Conservation (phyloP, 2,329 filamentous ascomycete genomes). For the Cladosporium oxysporum region DNA sequence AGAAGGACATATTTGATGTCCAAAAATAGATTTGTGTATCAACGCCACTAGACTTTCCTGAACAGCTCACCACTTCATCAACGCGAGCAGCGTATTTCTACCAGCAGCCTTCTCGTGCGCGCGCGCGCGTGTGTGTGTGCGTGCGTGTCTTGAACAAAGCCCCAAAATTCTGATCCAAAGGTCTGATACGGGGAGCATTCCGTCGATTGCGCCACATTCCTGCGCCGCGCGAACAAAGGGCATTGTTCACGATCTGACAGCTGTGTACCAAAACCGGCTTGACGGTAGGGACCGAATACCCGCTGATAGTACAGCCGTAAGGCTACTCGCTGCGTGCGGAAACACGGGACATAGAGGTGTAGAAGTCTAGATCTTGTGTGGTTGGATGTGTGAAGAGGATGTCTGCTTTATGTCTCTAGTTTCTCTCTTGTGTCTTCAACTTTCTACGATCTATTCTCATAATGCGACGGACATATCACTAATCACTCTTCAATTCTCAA, state of each 20-base stretch:
- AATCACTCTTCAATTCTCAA: not conserved
- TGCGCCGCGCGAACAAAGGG: not conserved
- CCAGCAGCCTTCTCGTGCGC: too few species aligned
- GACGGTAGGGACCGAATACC: not conserved
- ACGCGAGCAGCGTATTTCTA: too few species aligned
- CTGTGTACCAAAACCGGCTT: not conserved
- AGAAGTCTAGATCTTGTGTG: not conserved
- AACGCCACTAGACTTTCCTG: not conserved
- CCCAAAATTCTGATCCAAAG: not conserved
- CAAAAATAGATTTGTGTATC: not conserved
- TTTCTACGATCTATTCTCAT: not conserved
- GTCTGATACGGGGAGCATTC: not conserved
- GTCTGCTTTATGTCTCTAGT: not conserved
- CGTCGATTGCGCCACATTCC: not conserved
- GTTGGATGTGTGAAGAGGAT: not conserved
- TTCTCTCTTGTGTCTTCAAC: not conserved
- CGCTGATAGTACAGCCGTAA: too few species aligned
- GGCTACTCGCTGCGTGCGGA: not conserved
- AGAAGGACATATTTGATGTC: not conserved
- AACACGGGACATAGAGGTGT: not conserved
- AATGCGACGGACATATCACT: not conserved
- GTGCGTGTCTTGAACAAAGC: not conserved
- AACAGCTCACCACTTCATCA: not conserved
- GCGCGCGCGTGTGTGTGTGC: too few species aligned
- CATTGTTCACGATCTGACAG: not conserved